phyloP scores from a whole-genome alignment of 202 grass and related monocot species.

The Bolboschoenoplectus hybrid region DNA sequence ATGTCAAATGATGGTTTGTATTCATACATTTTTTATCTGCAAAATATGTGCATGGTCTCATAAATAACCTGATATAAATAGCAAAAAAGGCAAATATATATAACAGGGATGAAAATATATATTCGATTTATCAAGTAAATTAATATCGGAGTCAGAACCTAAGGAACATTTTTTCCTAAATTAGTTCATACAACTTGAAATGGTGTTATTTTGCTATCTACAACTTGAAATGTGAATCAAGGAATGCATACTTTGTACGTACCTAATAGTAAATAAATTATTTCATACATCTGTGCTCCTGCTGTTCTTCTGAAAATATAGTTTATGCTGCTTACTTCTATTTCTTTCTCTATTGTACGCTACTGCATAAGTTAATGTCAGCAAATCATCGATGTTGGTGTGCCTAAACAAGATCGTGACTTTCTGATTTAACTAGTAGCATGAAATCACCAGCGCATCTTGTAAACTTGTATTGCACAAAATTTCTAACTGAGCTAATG shows the following conservation, averaged over 20 bases:
- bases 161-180: background rate
- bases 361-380: background rate
- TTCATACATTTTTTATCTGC: background rate
- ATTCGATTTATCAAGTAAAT: background rate
- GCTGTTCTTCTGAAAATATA: background rate
- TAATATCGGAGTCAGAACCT: background rate
- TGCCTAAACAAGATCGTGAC: background rate
- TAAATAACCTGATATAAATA: background rate
- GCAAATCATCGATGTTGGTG: background rate
- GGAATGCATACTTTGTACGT: background rate
- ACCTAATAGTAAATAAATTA: background rate
- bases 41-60: background rate
- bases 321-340: background rate
- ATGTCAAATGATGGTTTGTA: background rate
- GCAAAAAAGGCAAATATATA: background rate
- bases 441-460: background rate
- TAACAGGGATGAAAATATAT: background rate
- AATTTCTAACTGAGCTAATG: background rate
- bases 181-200: background rate
- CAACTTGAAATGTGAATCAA: background rate
- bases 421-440: background rate
- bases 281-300: background rate
- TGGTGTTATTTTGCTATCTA: background rate
- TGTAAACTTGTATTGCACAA: background rate
- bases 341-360: background rate